Evolutionary conservation across 768 basidiomycete genomes (phyloP).

Genomic region (Tulasnella sp.): DNA sequence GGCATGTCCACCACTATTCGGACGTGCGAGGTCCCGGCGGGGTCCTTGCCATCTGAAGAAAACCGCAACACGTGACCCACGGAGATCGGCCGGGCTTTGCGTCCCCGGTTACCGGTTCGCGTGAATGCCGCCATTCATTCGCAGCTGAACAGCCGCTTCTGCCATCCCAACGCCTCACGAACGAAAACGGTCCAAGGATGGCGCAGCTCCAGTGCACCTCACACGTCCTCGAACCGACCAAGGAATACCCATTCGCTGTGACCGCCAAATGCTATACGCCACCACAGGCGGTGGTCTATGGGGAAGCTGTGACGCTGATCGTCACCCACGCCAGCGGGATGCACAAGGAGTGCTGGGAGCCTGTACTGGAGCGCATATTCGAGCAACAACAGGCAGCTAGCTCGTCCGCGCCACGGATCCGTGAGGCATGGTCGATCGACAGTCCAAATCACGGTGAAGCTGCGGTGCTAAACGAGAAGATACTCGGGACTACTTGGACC

Average conservation of each 20-base stretch:
- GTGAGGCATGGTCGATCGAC: conserved; percentile 11
- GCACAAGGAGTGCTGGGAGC: conserved; percentile 8
- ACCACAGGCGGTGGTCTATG: not conserved
- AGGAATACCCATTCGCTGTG: conserved; percentile 1
- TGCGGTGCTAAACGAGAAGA: conserved; percentile 4
- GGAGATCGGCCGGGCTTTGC: not conserved
- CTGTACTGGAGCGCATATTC: not conserved
- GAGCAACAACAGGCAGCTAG: not conserved
- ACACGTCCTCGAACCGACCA: not conserved
- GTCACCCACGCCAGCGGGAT: conserved; percentile 5
- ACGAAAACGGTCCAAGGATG: not conserved
- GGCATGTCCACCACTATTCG: too few relatives aligned
- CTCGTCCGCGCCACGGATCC: not conserved
- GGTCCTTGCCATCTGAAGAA: not conserved
- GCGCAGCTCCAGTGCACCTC: not conserved
- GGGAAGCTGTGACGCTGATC: not conserved
- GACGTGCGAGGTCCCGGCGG: too few relatives aligned
- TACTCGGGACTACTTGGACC: not conserved
- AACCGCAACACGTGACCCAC: not conserved
- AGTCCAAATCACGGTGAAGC: conserved; percentile 10
- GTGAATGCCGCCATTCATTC: not conserved
- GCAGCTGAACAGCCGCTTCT: not conserved
- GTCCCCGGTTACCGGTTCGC: not conserved
- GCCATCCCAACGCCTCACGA: not conserved
- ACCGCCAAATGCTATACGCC: conserved; percentile 9